Base-by-base conservation (phyloP, 2,329 filamentous ascomycete species). In the Pseudocercospora crystallina region DNA sequence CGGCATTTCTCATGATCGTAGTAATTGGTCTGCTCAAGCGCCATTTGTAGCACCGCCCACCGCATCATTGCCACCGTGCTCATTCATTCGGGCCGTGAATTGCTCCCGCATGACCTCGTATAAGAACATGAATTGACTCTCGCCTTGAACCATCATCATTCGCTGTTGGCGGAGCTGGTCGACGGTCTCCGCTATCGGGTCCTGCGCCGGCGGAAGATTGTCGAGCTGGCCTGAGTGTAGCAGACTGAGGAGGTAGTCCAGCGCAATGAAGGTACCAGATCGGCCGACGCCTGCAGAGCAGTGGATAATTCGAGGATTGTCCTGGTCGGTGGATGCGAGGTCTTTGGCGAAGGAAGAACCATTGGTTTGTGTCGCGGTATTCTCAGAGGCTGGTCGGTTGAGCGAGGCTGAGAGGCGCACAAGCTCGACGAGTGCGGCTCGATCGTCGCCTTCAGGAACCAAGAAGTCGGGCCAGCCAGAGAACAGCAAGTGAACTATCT, bases 101-200 rank as follows among this genome's bases (percentile, higher is more conserved):
- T 83, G 75, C 67, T 90, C 86, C 44, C 83, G 81, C 63, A 96
- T 70, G 1, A 95, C 89, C 64, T 90, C 84, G 72, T 99, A 97
- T 50, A 99, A 81, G 68, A 97, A 96, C 33, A 82, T 72, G 63
- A 88, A 94, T 69, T 99, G 94, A 41, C 80, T 69, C 61, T 92
- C 87, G 39, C 88, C 86, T 72, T 97, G 94, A 5, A 99, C 94
- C 94, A 99, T 99, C 72, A 86, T 89, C 75, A 89, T 88, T 13
- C 94, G 82, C 75, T 99, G 94, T 69, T 92, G 83, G 38, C 94
- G 82, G 48, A 99, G 78, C 53, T 76, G 73, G 62, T 95, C 86
- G 47, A 99, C 91, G 0, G 87, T 87, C 13, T 87, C 79, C 59
- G 84, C 88, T 35, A 99, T 80, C 2, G 86, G 80, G 63, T 96